Evolutionary conservation across 2,329 filamentous ascomycete genomes (phyloP).

Genomic region (Elsinoe australis): DNA sequence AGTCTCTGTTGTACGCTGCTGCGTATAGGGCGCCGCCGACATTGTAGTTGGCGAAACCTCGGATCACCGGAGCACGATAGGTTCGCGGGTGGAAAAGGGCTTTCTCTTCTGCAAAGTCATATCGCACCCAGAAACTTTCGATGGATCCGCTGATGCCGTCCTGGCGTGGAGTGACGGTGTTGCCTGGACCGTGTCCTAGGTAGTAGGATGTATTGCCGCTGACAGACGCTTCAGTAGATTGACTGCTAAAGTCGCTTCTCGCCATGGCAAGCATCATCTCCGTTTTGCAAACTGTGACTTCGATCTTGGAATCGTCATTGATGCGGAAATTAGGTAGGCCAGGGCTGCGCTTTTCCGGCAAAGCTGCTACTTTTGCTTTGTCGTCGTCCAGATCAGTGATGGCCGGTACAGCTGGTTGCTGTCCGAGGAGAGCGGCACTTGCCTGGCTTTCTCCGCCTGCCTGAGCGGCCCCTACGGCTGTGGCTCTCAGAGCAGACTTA

Average conservation of each 20-base stretch:
- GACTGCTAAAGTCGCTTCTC: neutral
- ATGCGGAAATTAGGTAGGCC: neutral
- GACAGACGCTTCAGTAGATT: neutral
- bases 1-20: neutral
- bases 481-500: neutral
- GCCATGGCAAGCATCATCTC: neutral
- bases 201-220: neutral
- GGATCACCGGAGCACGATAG: neutral
- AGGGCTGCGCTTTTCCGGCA: neutral
- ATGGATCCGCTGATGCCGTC: neutral
- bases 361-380: neutral
- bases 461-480: neutral
- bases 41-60: neutral
- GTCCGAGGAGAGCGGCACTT: neutral
- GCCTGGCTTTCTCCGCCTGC: neutral
- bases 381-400: neutral
- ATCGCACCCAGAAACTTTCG: neutral
- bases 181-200: neutral
- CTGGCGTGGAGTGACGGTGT: neutral
- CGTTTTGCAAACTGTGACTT: neutral
- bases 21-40: neutral
- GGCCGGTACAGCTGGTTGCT: neutral
- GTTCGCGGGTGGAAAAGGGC: neutral
- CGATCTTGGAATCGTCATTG: neutral
- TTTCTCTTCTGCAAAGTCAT: neutral